Evolutionary conservation across 768 basidiomycete species (phyloP).

Genomic region (Saitozyma podzolica): DNA sequence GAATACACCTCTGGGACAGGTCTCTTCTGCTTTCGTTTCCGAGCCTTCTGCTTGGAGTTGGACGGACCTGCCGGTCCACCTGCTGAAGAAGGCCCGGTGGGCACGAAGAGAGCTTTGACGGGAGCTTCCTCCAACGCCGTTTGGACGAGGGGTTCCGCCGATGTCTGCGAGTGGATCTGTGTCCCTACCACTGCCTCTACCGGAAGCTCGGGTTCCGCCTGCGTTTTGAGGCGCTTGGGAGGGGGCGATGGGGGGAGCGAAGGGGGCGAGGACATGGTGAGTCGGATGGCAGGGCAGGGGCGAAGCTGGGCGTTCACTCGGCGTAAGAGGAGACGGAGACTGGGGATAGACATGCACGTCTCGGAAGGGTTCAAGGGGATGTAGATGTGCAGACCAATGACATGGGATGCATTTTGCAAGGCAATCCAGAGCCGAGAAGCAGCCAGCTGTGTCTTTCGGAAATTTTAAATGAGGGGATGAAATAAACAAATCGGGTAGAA

Average conservation of each 20-base stretch:
- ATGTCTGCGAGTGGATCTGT: no score
- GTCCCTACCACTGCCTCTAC: not conserved
- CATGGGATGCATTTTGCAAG: no score
- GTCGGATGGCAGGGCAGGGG: not conserved
- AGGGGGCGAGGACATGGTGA: constrained; percentile 24
- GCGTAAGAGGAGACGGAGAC: no score
- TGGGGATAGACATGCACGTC: no score
- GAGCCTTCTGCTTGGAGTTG: not conserved
- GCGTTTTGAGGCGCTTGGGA: constrained; percentile 27
- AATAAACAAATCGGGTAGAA: not conserved
- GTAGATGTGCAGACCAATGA: no score
- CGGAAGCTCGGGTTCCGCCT: constrained; percentile 9
- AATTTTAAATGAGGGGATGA: constrained; percentile 20
- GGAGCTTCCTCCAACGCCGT: constrained; percentile 24
- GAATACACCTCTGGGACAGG: constrained; percentile 67
- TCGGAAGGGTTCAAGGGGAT: no score
- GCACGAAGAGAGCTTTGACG: constrained; percentile 24
- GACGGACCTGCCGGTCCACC: constrained; percentile 1
- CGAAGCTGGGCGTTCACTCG: no score
- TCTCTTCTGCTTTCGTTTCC: constrained; percentile 37
- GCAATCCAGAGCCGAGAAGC: no score
- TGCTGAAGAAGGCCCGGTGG: constrained; percentile 1
- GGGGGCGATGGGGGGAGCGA: constrained; percentile 21
- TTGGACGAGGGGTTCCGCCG: no score
- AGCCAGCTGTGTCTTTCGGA: not conserved